Evolutionary conservation across 495 filamentous ascomycete genomes (phyloP).

Genomic region (Trichoderma parareesei): DNA sequence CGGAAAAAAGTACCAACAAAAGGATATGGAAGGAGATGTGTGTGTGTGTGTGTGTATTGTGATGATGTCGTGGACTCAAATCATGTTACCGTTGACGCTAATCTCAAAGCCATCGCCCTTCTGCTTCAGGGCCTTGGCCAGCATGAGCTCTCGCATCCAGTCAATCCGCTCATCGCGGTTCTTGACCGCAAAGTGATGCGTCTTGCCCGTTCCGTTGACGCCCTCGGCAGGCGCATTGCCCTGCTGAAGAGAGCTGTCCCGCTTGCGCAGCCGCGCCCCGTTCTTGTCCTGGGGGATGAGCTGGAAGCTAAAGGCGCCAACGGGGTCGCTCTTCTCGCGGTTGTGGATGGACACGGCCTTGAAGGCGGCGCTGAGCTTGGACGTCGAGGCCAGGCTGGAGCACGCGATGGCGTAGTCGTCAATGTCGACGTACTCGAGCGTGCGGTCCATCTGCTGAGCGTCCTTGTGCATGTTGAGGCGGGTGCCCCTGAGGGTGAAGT

Average conservation of each 20-base stretch:
- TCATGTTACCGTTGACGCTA: slow-evolving; percentile 71
- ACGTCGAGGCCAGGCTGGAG: slow-evolving; percentile 59
- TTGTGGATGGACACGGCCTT: slow-evolving; percentile 66
- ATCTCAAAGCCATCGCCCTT: slow-evolving; percentile 75
- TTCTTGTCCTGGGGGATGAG: slow-evolving; percentile 67
- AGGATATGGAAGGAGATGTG: too few relatives aligned
- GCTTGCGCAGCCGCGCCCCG: slow-evolving; percentile 34
- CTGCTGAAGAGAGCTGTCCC: slow-evolving; percentile 27
- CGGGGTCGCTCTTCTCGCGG: slow-evolving; percentile 33
- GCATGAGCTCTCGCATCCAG: slow-evolving; percentile 98
- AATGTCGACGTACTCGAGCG: slow-evolving; percentile 81
- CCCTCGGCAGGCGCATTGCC: slow-evolving; percentile 20
- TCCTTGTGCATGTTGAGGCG: slow-evolving; percentile 75
- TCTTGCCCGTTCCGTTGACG: slow-evolving; percentile 59
- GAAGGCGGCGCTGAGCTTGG: slow-evolving; percentile 80
- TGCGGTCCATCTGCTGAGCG: slow-evolving; percentile 43
- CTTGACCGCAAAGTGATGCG: slow-evolving; percentile 91
- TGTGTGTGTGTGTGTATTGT: neutral
- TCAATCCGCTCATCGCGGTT: slow-evolving; percentile 84
- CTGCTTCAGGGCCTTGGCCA: slow-evolving; percentile 80
- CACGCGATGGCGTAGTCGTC: slow-evolving; percentile 94
- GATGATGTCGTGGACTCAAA: slow-evolving; percentile 34
- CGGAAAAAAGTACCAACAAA: too few relatives aligned
- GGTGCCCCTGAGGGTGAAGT: slow-evolving; percentile 80
- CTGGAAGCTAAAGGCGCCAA: slow-evolving; percentile 80